Percentiles rank a stretch among this genome's conserved stretches.
These are phyloP conservation scores for Neurospora sp. DNA, from an alignment of 495 filamentous ascomycete species.

Conservation along the genomic window DNA sequence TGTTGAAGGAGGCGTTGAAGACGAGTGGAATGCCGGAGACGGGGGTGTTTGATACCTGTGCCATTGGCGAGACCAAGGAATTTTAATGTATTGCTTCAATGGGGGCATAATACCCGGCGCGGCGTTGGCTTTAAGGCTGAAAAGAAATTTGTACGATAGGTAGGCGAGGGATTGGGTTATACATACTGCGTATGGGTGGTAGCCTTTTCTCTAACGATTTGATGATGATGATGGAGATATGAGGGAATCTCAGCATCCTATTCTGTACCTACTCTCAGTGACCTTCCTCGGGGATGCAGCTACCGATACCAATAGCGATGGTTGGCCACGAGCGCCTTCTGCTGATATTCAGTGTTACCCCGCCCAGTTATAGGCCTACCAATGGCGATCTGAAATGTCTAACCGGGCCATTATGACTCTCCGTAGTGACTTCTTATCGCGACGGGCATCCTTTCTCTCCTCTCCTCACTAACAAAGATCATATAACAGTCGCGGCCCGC, in stretches of 20 bases:
- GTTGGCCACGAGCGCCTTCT: background rate
- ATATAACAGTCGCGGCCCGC: background rate
- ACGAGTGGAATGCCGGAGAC: conserved; percentile 57
- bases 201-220: background rate
- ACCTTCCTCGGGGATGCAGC: background rate
- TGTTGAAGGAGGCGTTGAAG: conserved; percentile 67
- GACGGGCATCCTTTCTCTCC: background rate
- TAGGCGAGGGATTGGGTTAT: background rate
- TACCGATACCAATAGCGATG: background rate
- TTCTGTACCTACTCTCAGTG: background rate
- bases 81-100: conserved; percentile 34
- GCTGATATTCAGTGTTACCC: background rate
- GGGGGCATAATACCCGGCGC: background rate
- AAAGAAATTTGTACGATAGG: background rate
- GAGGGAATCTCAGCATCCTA: background rate
- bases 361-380: background rate
- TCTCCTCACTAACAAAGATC: background rate
- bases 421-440: background rate
- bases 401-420: background rate
- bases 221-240: background rate
- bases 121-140: background rate
- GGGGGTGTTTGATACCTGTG: conserved; percentile 79
- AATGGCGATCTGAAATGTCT: background rate
- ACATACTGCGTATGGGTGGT: too few species aligned
- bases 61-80: conserved; percentile 79